Evolutionary conservation across 768 basidiomycete species (phyloP), one percentile per base, ranked within the genome.

Genomic region (Leccinum imitatum): DNA sequence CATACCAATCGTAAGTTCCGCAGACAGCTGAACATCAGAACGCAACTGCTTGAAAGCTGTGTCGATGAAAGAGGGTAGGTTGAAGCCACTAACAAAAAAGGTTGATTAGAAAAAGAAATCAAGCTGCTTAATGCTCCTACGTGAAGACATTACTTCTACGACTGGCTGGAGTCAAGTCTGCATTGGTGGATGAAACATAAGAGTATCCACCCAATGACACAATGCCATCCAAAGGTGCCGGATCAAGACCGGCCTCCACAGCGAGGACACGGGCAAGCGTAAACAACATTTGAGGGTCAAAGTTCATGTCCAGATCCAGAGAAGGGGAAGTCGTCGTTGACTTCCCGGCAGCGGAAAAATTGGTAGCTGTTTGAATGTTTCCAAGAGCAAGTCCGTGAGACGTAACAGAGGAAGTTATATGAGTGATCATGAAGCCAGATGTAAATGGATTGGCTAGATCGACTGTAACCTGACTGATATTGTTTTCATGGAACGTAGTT

Each of bases 181-280:
- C 74, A 15, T 60, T 65, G 23, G 70, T 75, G 10, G 68, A 54
- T 30, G 63, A 48, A 25, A 86, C 71, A 63, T 88, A 89, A 21
- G 80, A 73, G 59, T 85, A 83, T n/a, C 84, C 88, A n/a, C 88
- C 88, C 6, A 90, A 70, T 23, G 74, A 59, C 9, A 91, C 84
- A 58, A 91, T 85, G 9, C 78, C 82, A 61, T 91, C 89, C 63
- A 91, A 72, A 27, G 87, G 87, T 6, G 78, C 75, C 1, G 82
- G 81, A 59, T 82, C 76, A 55, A 87, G 68, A 1, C 87, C 85
- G 10, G 87, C 87, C 57, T 86, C 78, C 13, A 86, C 78, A 4
- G 87, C 87, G 11, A 90, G 78, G 5, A 79, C 76, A n/a, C 87
- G 82, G 33, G 87, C 87, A 23, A 91, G 75, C 0, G 87, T 87